Evolutionary conservation across 305 asterid genomes (phyloP).

Genomic region (Fraxinus xanthoxyloides): DNA sequence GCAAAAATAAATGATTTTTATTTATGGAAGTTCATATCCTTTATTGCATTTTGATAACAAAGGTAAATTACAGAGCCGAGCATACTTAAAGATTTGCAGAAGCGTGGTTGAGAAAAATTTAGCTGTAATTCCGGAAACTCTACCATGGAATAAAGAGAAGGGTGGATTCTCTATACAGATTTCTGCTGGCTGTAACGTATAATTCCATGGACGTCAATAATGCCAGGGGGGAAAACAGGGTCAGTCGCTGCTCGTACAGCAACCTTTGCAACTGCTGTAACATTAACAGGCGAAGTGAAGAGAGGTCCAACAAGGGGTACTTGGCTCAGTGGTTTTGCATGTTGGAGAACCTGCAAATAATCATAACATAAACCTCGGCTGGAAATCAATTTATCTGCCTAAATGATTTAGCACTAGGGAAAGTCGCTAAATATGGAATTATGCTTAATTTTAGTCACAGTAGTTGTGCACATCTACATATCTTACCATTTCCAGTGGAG

Average conservation of each 20-base stretch:
- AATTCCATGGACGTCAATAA: conserved; percentile 71
- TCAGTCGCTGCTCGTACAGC: conserved; percentile 83
- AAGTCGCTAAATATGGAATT: not conserved
- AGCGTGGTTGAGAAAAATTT: not conserved
- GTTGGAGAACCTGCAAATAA: conserved; percentile 64
- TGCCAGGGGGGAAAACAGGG: conserved; percentile 88
- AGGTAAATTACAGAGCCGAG: not conserved
- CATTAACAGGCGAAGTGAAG: conserved; percentile 75
- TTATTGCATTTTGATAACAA: not conserved
- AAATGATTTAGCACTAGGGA: not conserved
- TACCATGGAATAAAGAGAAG: not conserved
- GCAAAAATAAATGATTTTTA: not conserved
- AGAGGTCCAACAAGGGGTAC: conserved; percentile 86
- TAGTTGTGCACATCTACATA: not conserved
- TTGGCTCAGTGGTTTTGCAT: conserved; percentile 59
- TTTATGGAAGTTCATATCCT: not conserved
- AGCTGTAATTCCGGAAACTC: not conserved
- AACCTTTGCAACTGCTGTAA: conserved; percentile 75
- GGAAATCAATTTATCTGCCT: not conserved
- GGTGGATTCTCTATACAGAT: conserved; percentile 18
- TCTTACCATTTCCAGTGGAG: conserved; percentile 82
- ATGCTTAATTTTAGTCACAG: not conserved
- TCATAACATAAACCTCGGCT: not conserved
- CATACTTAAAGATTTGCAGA: not conserved
- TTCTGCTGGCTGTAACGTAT: conserved; percentile 66